A percentile compares a stretch with the other conserved stretches of the same genome.
These are phyloP conservation scores for Kitagawia praeruptora DNA, from an alignment of 129 eudicot genomes.

Conservation along the genomic window DNA sequence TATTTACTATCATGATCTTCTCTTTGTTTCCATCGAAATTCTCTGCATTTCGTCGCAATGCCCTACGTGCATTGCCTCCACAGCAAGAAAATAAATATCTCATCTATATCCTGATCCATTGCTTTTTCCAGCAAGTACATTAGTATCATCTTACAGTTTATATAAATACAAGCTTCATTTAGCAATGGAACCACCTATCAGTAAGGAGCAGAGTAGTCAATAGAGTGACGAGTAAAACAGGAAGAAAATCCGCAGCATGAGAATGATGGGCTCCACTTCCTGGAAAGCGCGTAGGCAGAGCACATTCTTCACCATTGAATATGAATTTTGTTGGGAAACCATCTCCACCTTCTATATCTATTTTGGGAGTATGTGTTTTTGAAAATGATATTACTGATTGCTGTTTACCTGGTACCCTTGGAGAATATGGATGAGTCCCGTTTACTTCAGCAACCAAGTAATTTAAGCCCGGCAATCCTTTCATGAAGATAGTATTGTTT, in stretches of 20 bases:
- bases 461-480: constrained; percentile 49
- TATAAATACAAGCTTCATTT: background rate
- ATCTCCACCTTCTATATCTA: constrained; percentile 44
- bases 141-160: background rate
- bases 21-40: background rate
- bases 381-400: constrained; percentile 65
- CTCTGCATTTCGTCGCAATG: background rate
- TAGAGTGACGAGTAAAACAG: constrained; percentile 21
- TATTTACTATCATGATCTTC: constrained; percentile 5
- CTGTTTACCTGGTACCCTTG: constrained; percentile 79
- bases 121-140: constrained; percentile 3
- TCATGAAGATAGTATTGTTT: constrained; percentile 48
- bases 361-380: constrained; percentile 36
- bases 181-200: constrained; percentile 1
- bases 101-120: background rate
- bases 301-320: constrained; percentile 88
- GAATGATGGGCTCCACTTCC: constrained; percentile 21
- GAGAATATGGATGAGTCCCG: constrained; percentile 42
- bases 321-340: constrained; percentile 65
- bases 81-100: background rate
- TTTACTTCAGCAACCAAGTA: constrained; percentile 45
- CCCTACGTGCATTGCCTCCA: background rate
- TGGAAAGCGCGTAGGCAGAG: constrained; percentile 56
- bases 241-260: constrained; percentile 10
- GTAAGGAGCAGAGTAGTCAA: constrained; percentile 28